Evolutionary conservation across 2,329 filamentous ascomycete genomes (phyloP), one percentile per base, ranked within the genome.

Genomic region (Colletotrichum melonis): DNA sequence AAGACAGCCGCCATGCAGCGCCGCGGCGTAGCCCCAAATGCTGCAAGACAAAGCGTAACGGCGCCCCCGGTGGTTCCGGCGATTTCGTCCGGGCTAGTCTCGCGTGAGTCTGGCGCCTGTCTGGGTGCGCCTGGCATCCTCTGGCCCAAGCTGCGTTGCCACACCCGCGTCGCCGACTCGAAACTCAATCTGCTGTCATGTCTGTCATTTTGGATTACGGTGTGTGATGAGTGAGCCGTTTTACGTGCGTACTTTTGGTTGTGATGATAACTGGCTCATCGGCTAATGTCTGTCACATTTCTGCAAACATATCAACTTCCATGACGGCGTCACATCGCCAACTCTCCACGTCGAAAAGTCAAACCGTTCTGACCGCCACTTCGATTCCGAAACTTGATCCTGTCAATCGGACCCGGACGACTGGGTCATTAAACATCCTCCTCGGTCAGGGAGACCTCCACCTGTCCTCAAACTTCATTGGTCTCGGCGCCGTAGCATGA

Each of bases 11-110:
- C 65, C 32, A 32, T 28, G 35, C 57, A 38, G 49, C 69, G 65
- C 35, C 26, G 57, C 59, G 54, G 65, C 70, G 66, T 32, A 19
- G 8, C 8, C 12, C 9, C 38, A 30, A 46, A 28, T 30, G 24
- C 22, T 16, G 24, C 19, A 22, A 65, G 60, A 70, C 67, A 70
- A 70, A 70, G 67, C 42, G 24, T 32, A 73, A 69, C 70, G 70
- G 70, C 60, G 59, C 42, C 14, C 26, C 60, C 22, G 32, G 32
- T 49, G 67, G 28, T 70, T 70, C 60, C 67, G 67, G 56, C 32
- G 22, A 35, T 49, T 24, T 12, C 24, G 42, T 32, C 54, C 38
- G 42, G 38, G 30, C 46, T 24, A 28, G 26, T n/a, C 42, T 49
- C 19, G 42, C 19, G 19, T 22, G 38, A 28, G 26, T n/a, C 42